Base-by-base conservation (phyloP, 345 rosid genomes). In the Erucastrum elatum region DNA sequence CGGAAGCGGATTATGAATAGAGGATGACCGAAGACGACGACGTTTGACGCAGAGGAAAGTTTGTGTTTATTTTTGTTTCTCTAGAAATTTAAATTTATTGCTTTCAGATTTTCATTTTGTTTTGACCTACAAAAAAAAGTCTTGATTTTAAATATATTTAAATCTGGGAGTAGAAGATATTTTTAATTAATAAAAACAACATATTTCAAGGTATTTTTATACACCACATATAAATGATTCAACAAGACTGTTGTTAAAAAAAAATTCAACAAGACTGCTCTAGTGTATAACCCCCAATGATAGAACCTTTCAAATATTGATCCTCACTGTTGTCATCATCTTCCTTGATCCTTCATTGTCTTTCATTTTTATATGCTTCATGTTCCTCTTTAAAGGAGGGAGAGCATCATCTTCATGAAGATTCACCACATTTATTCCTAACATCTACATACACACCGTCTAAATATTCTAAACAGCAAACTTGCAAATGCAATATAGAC, bases 311-410 rank as follows among this genome's bases (percentile, higher is more conserved):
- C 21, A 21, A 21, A 21, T 21, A 21, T 21, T 21, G 21, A 21
- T 21, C 21, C 21, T 21, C 21, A 21, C 21, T 21, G 21, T 21
- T 29, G 31, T 29, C 31, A 29, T 29, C 31, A 29, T 29, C 31
- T 29, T 29, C 85, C 83, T 87, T 41, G 16, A 31, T 72, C 90
- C 0, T 88, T 88, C 21, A 21, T 21, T 21, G 44, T 86, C 96
- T 21, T 74, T 30, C 53, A 89, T 37, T 78, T 72, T 81, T 72
- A 90, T 64, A 84, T 91, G 98, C 83, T 91, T 95, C 86, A 87
- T 79, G 71, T 93, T 91, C 83, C 87, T 96, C 84, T 90, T 92
- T 1, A 91, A 85, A 53, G 98, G 96, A 26, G 96, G 99, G 73
- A 93, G 94, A 49, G 87, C 93, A 15, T 89, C 91, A 5, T 91